These are phyloP conservation scores for Blakeslea trispora DNA, from an alignment of 371 early-diverging fungal species.

Conservation along the genomic window DNA sequence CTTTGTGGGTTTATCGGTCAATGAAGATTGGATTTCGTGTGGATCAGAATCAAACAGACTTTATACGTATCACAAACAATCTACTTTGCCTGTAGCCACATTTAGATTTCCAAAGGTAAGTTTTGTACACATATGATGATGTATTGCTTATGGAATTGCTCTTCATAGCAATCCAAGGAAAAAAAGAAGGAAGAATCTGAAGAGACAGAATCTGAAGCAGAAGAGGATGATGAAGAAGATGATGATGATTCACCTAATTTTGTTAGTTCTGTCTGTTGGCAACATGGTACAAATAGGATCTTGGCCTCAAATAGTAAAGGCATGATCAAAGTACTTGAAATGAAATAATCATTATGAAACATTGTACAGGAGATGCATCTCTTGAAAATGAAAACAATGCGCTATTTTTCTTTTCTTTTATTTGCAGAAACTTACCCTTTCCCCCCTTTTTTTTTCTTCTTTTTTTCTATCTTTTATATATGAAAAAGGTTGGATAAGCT, in stretches of 20 bases:
- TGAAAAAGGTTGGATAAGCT: no score
- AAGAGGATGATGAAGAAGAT: conserved; percentile 48
- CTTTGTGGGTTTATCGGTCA: conserved; percentile 88
- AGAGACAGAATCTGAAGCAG: conserved; percentile 36
- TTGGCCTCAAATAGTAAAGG: conserved; percentile 92
- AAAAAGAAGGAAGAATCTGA: no score
- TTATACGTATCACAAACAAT: conserved; percentile 76
- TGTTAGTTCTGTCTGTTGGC: conserved; percentile 92
- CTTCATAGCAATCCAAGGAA: conserved; percentile 34
- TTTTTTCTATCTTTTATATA: no score
- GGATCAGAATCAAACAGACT: conserved; percentile 91
- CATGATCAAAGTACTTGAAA: conserved; percentile 71
- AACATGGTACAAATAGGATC: conserved; percentile 69
- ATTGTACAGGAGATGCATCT: background rate
- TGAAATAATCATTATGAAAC: conserved; percentile 13
- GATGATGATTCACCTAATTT: conserved; percentile 66
- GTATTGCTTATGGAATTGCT: no score
- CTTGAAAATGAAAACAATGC: background rate
- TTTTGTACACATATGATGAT: no score
- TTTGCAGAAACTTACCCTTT: no score
- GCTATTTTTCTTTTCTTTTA: background rate
- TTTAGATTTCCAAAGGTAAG: conserved; percentile 73
- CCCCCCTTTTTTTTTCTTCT: no score
- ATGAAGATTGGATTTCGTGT: conserved; percentile 86
- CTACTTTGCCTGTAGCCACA: conserved; percentile 70